Base-by-base conservation (phyloP, 2,329 filamentous ascomycete species). In the Beauveria caledonica region DNA sequence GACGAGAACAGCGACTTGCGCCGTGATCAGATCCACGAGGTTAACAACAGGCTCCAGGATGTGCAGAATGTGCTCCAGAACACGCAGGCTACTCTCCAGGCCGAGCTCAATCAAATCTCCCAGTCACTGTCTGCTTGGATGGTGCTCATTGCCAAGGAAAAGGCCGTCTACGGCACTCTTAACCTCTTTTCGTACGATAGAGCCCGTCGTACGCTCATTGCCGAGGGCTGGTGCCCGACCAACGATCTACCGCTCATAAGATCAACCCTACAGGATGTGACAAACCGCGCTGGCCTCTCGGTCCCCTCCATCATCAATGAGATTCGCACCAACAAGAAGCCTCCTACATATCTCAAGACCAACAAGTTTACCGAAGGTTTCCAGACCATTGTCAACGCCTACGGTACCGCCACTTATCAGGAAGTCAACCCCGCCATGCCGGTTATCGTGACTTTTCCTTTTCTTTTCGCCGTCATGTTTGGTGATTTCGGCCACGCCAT, bases 401-500 rank as follows among this genome's bases (percentile, higher is more conserved):
- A 99, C 71, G 95, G 94, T 70, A 97, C 94, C 46, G 90, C 94
- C 63, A 97, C 96, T 66, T 99, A 99, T 76, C 89, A 89, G 67
- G 94, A 99, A 77, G 89, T 97, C 73, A 99, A 99, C 76, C 94
- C 94, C 61, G 93, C 92, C 63, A 82, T 99, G 23, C 93, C 93
- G 42, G 94, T 96, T 56, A 92, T 97, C 66, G 87, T 99, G 64
- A 99, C 94, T 6, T 99, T 99, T 76, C 94, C 95, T n/a, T 99
- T 99, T 80, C 81, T 99, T 64, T 99, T 99, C 72, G 94, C 94
- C 54, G 94, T 99, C 84, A 99, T 99, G 94, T 99, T 99, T 72
- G 95, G 94, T 80, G 94, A 99, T 75, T 87, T 96, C 62, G 95
- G 94, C 56, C 94, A 99, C 71, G 94, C 93, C 66, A 74, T 87